Base-by-base conservation (phyloP, 371 early-diverging fungal species). In the Rhizomucor pusillus region DNA sequence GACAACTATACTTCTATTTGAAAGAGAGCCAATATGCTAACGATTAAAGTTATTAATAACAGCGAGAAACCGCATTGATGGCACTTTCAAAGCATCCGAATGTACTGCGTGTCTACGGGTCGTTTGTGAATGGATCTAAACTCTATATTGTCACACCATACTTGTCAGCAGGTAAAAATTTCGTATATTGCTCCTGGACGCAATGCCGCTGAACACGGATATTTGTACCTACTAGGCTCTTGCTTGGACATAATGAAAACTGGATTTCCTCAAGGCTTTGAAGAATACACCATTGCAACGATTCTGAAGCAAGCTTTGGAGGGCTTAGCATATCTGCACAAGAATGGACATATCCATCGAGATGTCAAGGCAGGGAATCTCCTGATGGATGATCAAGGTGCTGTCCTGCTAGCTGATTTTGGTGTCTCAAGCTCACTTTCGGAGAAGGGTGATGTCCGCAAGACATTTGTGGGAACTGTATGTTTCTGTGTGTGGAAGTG, bases 351-450 rank as follows among this genome's bases (percentile, higher is more conserved):
- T 65, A 93, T 95, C 54, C 96, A 95, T 73, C 79, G 96, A 53
- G 96, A 95, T 73, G 89, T 93, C 23, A 95, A 93, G 59, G 93
- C 93, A 7, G 91, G 91, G 6, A 95, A 95, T 71, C 65, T 95
- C 40, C 63, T 95, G 40, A 75, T 94, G 71, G 91, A 90, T 63
- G 85, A 86, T 4, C 86, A 90, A 52, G 93, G 94, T 1, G 70
- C 84, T n/a, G 91, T 93, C 1, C 67, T 90, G 40, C 65, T 96
- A 35, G 94, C 88, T 20, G 96, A 96, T 75, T 96, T 96, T 69
- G 94, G 96, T 14, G 95, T 94, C 0, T 85, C 87, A 7, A 84
- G 87, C 2, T 87, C 87, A 1, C 65, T 93, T 51, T 82, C 85
- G 75, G 92, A 93, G 57, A 81, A 79, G 39, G 91, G 89, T 2